Evolutionary conservation across 2,329 filamentous ascomycete species (phyloP).

Genomic region (Penicillium sp.): DNA sequence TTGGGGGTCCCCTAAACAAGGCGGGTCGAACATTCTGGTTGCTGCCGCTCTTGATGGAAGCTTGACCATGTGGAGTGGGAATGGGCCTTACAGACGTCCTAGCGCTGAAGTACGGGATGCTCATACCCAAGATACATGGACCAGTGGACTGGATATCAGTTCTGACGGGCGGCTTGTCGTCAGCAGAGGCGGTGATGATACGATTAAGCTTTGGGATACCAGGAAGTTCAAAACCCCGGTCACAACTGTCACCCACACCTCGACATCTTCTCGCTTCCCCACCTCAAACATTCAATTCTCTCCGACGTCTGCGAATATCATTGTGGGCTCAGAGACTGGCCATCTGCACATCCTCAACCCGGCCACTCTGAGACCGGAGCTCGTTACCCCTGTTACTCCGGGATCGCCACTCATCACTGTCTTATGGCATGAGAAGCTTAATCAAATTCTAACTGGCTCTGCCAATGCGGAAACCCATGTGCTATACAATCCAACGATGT

Average conservation of each 20-base stretch:
- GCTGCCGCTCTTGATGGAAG: constrained; percentile 85
- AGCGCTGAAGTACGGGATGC: constrained; percentile 80
- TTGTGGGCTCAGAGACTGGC: constrained; percentile 83
- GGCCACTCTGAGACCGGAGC: constrained; percentile 80
- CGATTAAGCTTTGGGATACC: constrained; percentile 95
- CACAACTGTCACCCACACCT: constrained; percentile 73
- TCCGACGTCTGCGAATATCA: constrained; percentile 76
- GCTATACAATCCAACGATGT: constrained; percentile 85
- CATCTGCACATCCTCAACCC: constrained; percentile 92
- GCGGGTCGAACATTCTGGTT: constrained; percentile 75
- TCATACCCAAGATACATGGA: constrained; percentile 82
- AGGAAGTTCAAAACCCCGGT: constrained; percentile 92
- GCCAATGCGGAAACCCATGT: constrained; percentile 87
- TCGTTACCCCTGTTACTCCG: constrained; percentile 84
- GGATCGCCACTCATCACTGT: constrained; percentile 79
- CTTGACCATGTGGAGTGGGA: constrained; percentile 86
- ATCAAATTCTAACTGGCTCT: constrained; percentile 93
- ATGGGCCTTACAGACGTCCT: constrained; percentile 81
- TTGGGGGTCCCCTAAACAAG: constrained; percentile 76
- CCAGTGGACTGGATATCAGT: constrained; percentile 86
- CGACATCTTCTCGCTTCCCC: constrained; percentile 79
- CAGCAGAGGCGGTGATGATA: constrained; percentile 84
- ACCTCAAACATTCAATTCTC: constrained; percentile 89
- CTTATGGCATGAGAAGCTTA: constrained; percentile 89
- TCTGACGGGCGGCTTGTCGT: constrained; percentile 86